A percentile compares a stretch with the other conserved stretches of the same genome.
phyloP scores from a whole-genome alignment of 148 eudicot genomes.

The Fagopyrum esculentum region DNA sequence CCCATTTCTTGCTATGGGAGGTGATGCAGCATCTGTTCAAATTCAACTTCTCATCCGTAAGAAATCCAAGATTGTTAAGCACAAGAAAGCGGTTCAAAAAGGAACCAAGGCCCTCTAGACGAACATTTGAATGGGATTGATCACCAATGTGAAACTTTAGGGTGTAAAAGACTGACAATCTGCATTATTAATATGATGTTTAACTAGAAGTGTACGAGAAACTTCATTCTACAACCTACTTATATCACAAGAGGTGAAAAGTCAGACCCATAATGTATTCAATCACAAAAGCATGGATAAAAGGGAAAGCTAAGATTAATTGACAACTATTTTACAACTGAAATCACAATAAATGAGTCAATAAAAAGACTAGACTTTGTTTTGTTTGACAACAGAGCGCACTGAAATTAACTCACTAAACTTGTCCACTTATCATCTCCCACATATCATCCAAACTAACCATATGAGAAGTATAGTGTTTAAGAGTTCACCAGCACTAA shows the following conservation, averaged over 20 bases:
- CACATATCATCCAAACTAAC: background rate
- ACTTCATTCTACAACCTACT: background rate
- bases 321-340: background rate
- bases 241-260: background rate
- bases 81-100: background rate
- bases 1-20: slow-evolving; percentile 9
- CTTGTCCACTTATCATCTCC: background rate
- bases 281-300: background rate
- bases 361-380: background rate
- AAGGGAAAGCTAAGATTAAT: background rate
- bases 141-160: background rate
- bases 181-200: background rate
- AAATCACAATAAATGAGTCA: background rate
- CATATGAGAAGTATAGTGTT: background rate
- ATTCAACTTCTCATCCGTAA: background rate
- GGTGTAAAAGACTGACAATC: background rate
- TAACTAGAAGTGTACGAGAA: background rate
- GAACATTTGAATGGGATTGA: background rate
- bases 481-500: background rate
- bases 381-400: background rate
- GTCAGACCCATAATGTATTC: background rate
- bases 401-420: background rate
- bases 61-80: slow-evolving; percentile 3
- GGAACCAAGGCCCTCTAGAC: background rate
- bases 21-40: background rate